Conservation (phyloP, 1,284 basidiomycete genomes). For the Vanrija sp. region DNA sequence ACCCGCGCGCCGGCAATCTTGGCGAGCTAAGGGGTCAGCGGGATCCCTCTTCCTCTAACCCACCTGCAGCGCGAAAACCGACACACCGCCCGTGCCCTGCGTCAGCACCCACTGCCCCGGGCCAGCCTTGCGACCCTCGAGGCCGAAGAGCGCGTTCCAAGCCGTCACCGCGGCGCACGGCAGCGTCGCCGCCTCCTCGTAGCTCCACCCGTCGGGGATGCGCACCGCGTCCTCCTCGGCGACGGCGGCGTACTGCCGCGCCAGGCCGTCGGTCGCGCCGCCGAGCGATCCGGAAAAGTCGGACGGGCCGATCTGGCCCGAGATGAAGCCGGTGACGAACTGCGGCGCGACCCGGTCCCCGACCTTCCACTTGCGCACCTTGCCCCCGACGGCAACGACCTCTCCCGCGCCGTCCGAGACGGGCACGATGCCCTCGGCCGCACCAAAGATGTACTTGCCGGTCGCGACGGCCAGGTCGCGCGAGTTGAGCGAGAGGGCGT, state of each 20-base stretch:
- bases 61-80: slow-evolving; percentile 44
- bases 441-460: slow-evolving; percentile 11
- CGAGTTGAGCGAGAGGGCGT: slow-evolving; percentile 21
- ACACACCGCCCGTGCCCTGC: slow-evolving; percentile 50
- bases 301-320: neutral
- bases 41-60: neutral
- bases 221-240: slow-evolving; percentile 28
- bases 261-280: slow-evolving; percentile 55
- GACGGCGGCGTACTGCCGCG: slow-evolving; percentile 57
- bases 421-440: slow-evolving; percentile 39
- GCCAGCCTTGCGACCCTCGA: slow-evolving; percentile 26
- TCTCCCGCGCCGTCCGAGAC: slow-evolving; percentile 63
- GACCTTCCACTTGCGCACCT: slow-evolving; percentile 54
- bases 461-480: slow-evolving; percentile 13
- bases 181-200: slow-evolving; percentile 45
- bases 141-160: slow-evolving; percentile 48
- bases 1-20: slow-evolving; percentile 42
- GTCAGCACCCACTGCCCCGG: slow-evolving; percentile 47
- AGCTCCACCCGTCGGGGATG: slow-evolving; percentile 40
- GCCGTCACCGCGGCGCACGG: slow-evolving; percentile 48
- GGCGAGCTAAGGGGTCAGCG: slow-evolving; percentile 47
- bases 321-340: slow-evolving; percentile 48
- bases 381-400: slow-evolving; percentile 56
- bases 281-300: slow-evolving; percentile 50
- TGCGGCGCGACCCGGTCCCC: slow-evolving; percentile 57